These are phyloP conservation scores for Cadophora sp. DNA, from an alignment of 2,329 filamentous ascomycete genomes.

Conservation along the genomic window DNA sequence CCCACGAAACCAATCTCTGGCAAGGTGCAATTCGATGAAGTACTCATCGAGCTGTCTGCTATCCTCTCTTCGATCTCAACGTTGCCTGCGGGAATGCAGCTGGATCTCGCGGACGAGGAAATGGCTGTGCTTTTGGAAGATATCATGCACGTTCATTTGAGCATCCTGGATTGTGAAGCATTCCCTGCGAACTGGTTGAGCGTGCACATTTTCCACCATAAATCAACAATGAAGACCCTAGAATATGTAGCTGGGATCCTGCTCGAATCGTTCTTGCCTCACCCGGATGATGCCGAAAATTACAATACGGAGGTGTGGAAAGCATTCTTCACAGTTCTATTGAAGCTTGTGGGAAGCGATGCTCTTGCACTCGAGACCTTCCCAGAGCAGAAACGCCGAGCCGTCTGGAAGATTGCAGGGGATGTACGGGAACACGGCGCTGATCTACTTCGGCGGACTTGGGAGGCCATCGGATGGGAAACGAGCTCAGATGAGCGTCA, in stretches of 20 bases:
- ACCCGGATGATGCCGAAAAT: constrained; percentile 79
- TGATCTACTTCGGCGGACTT: constrained; percentile 81
- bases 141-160: constrained; percentile 83
- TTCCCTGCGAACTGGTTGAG: constrained; percentile 93
- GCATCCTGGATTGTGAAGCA: constrained; percentile 85
- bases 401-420: constrained; percentile 98
- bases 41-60: constrained; percentile 85
- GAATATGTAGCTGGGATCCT: constrained; percentile 83
- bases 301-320: constrained; percentile 97
- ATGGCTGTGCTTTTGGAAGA: constrained; percentile 78
- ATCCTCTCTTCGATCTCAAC: constrained; percentile 83
- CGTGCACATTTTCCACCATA: constrained; percentile 90
- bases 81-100: constrained; percentile 74
- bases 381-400: constrained; percentile 92
- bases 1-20: constrained; percentile 71
- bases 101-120: constrained; percentile 77
- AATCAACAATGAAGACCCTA: constrained; percentile 84
- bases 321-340: constrained; percentile 85
- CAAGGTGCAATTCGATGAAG: constrained; percentile 76
- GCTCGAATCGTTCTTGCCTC: constrained; percentile 82
- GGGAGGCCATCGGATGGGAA: constrained; percentile 98
- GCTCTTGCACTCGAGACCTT: constrained; percentile 93
- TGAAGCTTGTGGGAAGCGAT: constrained; percentile 88
- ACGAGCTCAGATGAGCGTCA: constrained; percentile 78
- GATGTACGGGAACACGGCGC: constrained; percentile 94